A percentile compares a stretch with the other conserved stretches of the same genome.
Conservation (phyloP, 805 yeast genomes). For the Candida nemodendra region DNA sequence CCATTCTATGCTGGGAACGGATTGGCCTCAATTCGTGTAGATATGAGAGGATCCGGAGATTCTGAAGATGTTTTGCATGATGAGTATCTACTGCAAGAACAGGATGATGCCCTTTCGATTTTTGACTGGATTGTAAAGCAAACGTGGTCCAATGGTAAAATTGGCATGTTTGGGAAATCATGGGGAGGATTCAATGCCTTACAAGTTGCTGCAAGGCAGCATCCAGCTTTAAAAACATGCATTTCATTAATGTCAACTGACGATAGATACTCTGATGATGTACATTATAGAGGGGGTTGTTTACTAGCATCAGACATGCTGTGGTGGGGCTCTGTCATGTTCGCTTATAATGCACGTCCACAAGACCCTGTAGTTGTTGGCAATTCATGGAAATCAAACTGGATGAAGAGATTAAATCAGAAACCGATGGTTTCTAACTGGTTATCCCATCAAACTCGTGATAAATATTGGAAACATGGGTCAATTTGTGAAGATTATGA, state of each 20-base stretch:
- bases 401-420: constrained; percentile 36
- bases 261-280: constrained; percentile 45
- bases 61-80: constrained; percentile 40
- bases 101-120: constrained; percentile 39
- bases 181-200: constrained; percentile 48
- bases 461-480: constrained; percentile 46
- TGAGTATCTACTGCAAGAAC: constrained; percentile 42
- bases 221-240: constrained; percentile 42
- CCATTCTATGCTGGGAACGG: constrained; percentile 47
- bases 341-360: constrained; percentile 41
- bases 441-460: constrained; percentile 42
- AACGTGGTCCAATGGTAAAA: constrained; percentile 42
- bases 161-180: constrained; percentile 46
- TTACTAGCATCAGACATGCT: constrained; percentile 42
- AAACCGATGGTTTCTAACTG: constrained; percentile 40
- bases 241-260: constrained; percentile 45
- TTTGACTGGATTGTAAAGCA: constrained; percentile 42
- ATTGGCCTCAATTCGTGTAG: constrained; percentile 41
- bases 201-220: constrained; percentile 44
- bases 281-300: constrained; percentile 46
- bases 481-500: constrained; percentile 40
- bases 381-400: constrained; percentile 37
- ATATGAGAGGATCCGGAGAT: constrained; percentile 45
- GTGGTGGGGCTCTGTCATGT: constrained; percentile 49
- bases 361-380: constrained; percentile 43